Percentiles rank a stretch among this genome's conserved stretches.
These are phyloP conservation scores for Babesia gibsoni DNA, from an alignment of 169 alveolate genomes.

Conservation along the genomic window DNA sequence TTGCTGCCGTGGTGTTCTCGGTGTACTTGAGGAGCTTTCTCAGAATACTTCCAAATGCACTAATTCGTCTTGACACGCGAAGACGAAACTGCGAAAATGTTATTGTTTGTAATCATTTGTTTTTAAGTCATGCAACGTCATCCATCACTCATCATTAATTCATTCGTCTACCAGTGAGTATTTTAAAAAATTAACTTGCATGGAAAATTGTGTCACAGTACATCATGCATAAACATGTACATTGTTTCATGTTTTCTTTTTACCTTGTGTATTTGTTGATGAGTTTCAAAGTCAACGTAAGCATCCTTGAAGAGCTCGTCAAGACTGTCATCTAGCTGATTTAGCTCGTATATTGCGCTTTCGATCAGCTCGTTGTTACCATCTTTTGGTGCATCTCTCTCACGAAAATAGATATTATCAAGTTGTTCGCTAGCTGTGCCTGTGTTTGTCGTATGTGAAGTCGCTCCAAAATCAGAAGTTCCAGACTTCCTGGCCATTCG, in stretches of 20 bases:
- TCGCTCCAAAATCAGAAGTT: background rate
- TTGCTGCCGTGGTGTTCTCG: constrained; percentile 22
- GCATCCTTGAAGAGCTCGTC: constrained; percentile 52
- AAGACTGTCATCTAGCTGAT: constrained; percentile 56
- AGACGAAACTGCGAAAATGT: constrained; percentile 45
- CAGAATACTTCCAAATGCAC: constrained; percentile 48
- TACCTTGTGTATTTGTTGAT: constrained; percentile 59
- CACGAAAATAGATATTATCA: constrained; percentile 49
- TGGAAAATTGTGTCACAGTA: too few relatives aligned
- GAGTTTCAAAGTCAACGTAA: constrained; percentile 23
- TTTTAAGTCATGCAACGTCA: too few relatives aligned
- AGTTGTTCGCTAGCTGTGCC: constrained; percentile 36
- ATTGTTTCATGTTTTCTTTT: background rate
- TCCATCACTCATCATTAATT: too few relatives aligned
- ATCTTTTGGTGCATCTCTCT: constrained; percentile 27
- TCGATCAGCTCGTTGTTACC: constrained; percentile 31
- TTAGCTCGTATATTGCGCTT: constrained; percentile 43
- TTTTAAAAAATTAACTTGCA: too few relatives aligned
- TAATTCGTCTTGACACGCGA: constrained; percentile 51
- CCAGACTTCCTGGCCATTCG: background rate
- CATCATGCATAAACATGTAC: too few relatives aligned
- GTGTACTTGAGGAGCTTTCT: constrained; percentile 22
- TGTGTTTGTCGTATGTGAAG: constrained; percentile 12
- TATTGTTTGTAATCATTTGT: too few relatives aligned
- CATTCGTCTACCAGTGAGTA: too few relatives aligned